phyloP scores from a whole-genome alignment of 352 stramenopile species.

The Globisporangium yorkense region DNA sequence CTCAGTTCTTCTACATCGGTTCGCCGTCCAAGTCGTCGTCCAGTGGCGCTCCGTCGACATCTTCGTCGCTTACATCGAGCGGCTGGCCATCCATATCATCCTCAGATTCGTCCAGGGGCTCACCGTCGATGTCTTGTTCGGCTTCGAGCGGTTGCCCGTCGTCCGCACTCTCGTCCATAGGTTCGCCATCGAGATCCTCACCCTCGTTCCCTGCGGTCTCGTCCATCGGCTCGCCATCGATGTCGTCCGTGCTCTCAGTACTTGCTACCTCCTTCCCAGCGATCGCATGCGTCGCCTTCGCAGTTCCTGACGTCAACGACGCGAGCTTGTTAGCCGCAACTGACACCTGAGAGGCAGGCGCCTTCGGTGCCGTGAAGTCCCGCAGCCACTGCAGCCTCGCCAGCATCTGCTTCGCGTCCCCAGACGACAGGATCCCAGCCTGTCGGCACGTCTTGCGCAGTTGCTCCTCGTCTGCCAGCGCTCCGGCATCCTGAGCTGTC shows the following conservation, averaged over 20 bases:
- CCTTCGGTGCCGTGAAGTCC: conserved; percentile 52
- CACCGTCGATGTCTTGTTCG: conserved; percentile 37
- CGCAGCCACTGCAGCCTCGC: conserved; percentile 58
- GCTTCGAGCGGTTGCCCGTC: not conserved
- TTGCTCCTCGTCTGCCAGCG: conserved; percentile 35
- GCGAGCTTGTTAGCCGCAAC: not conserved
- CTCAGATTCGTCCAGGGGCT: conserved; percentile 28
- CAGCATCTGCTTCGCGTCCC: conserved; percentile 33
- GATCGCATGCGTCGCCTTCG: conserved; percentile 1
- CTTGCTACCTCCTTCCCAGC: conserved; percentile 1
- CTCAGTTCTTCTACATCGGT: conserved; percentile 7
- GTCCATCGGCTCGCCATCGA: conserved; percentile 25
- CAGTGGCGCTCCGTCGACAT: conserved; percentile 27
- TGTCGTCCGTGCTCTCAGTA: conserved; percentile 15
- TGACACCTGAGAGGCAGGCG: not conserved
- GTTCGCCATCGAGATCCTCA: conserved; percentile 13
- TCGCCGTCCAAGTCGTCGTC: conserved; percentile 31
- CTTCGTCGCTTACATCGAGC: conserved; percentile 18
- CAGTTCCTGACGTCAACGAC: not conserved
- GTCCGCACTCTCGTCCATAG: not conserved
- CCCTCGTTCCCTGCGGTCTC: conserved; percentile 14
- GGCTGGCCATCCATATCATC: conserved; percentile 23
- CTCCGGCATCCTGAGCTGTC: not conserved
- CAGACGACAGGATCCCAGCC: conserved; percentile 51
- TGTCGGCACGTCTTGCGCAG: conserved; percentile 65